phyloP scores from a whole-genome alignment of 1,284 basidiomycete species.

The Rhodotorula glutinis region DNA sequence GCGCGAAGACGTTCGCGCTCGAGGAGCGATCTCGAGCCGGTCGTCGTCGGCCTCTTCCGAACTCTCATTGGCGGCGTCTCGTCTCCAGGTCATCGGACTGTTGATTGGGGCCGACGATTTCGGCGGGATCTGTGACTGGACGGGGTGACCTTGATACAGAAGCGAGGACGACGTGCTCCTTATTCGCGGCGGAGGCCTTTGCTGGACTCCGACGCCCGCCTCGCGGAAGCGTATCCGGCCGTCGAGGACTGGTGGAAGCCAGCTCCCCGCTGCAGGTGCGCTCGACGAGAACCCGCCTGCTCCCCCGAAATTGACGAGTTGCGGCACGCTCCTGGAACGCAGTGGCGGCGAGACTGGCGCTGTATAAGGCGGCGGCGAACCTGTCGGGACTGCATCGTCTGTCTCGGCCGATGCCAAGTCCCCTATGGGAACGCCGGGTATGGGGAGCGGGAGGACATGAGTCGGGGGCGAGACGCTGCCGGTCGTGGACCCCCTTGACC shows the following conservation, averaged over 20 bases:
- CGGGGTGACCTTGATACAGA: not conserved
- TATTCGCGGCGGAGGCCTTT: not conserved
- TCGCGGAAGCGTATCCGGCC: not conserved
- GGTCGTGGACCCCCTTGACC: not conserved
- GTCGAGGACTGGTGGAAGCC: not conserved
- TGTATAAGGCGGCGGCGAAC: conserved; percentile 24
- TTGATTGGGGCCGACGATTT: not conserved
- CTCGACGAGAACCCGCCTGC: not conserved
- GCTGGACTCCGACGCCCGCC: not conserved
- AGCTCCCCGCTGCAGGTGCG: not conserved
- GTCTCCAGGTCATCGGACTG: not conserved
- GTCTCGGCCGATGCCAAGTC: not conserved
- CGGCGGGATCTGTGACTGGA: not conserved
- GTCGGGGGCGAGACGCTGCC: not conserved
- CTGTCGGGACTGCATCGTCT: not conserved
- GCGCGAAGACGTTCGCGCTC: conserved; percentile 1
- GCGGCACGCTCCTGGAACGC: conserved; percentile 26
- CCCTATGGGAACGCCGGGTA: not conserved
- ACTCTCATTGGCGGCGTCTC: no score
- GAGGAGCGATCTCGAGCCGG: conserved; percentile 11
- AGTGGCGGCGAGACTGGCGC: conserved; percentile 24
- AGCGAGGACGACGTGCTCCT: not conserved
- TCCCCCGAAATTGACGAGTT: conserved; percentile 19
- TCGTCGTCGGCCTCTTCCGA: not conserved
- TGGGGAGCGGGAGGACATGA: not conserved